Conservation (phyloP, 305 asterid species). For the Fraxinus angustifolia region DNA sequence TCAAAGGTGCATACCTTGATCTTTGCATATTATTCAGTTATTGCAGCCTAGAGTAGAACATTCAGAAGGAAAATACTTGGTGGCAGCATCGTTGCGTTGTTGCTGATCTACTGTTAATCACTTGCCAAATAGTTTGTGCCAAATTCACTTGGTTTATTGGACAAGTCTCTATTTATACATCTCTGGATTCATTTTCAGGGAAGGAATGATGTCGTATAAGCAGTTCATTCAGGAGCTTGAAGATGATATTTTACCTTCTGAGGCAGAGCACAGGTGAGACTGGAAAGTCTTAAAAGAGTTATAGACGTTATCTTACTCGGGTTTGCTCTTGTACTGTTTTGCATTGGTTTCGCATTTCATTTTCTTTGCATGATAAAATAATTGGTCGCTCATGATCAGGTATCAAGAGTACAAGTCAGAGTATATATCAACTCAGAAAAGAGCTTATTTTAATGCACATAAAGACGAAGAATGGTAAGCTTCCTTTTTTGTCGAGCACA, state of each 20-base stretch:
- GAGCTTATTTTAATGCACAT: conserved; percentile 74
- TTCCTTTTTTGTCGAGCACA: neutral
- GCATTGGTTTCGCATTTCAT: neutral
- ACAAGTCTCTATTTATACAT: neutral
- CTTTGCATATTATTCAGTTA: neutral
- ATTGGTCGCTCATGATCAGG: conserved; percentile 38
- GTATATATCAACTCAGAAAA: conserved; percentile 82
- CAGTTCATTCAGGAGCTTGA: neutral
- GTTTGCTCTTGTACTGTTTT: neutral
- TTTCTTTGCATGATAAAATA: neutral
- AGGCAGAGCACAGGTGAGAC: neutral
- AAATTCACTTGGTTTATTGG: neutral
- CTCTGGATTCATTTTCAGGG: conserved; percentile 37
- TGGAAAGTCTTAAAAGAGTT: neutral
- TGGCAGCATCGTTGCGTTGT: neutral
- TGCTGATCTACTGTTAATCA: neutral
- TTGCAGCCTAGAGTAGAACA: neutral
- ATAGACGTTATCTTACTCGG: neutral
- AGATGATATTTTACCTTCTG: neutral
- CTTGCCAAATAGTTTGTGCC: neutral
- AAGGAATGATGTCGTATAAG: neutral
- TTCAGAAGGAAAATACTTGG: neutral
- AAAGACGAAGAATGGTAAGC: conserved; percentile 89
- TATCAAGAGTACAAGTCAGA: conserved; percentile 93
- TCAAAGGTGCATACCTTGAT: conserved; percentile 49